These are phyloP conservation scores for Podosphaera fusca DNA, from an alignment of 2,329 filamentous ascomycete species.

Conservation along the genomic window DNA sequence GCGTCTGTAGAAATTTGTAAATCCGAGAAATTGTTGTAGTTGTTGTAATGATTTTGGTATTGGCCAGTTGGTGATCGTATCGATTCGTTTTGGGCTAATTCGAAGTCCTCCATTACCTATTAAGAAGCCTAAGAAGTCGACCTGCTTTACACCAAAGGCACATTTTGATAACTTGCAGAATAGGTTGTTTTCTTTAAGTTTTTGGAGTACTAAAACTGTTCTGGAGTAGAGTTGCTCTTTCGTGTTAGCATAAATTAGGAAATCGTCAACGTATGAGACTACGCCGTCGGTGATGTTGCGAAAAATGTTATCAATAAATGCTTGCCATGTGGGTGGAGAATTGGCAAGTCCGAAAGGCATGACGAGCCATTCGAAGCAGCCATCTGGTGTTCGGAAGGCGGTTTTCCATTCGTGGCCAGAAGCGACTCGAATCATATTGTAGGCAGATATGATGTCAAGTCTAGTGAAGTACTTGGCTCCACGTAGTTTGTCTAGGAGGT, in stretches of 20 bases:
- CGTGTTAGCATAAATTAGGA: neutral
- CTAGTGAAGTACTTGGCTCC: neutral
- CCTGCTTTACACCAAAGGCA: too few relatives aligned
- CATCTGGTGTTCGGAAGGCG: neutral
- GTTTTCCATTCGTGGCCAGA: slow-evolving; percentile 1
- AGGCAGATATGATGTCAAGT: neutral
- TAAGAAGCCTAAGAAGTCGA: too few relatives aligned
- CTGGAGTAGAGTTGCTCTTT: neutral
- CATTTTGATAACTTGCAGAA: too few relatives aligned
- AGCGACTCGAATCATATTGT: neutral
- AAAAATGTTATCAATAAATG: neutral
- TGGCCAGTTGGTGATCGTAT: too few relatives aligned
- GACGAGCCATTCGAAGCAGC: slow-evolving; percentile 1
- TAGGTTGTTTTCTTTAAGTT: too few relatives aligned
- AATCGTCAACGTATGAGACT: neutral
- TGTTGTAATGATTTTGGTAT: too few relatives aligned
- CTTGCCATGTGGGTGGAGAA: slow-evolving; percentile 1
- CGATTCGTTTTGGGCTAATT: too few relatives aligned
- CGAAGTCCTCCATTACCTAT: too few relatives aligned
- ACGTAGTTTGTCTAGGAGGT: slow-evolving; percentile 1
- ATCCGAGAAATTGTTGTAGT: too few relatives aligned
- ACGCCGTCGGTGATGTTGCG: neutral
- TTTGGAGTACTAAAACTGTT: neutral
- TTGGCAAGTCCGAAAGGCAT: slow-evolving; percentile 2
- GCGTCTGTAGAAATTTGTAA: neutral